Evolutionary conservation across 192 early-diverging fungal species (phyloP).

Genomic region (Backusella australiensis): DNA sequence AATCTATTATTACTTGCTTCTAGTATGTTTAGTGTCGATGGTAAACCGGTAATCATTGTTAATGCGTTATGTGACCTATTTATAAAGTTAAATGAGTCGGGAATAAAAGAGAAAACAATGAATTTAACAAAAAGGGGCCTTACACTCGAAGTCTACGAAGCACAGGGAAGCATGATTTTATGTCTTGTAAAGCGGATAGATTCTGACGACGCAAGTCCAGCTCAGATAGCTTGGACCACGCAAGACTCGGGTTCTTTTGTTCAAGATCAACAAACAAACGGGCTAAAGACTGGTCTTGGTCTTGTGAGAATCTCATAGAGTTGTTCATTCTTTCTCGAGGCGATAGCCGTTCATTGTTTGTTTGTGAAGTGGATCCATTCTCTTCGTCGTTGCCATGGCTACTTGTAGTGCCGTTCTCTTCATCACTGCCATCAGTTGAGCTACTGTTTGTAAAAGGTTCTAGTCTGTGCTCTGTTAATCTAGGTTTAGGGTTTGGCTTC

Average conservation of each 20-base stretch:
- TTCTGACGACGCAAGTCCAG: not conserved
- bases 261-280: not conserved
- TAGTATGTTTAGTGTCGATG: constrained; percentile 11
- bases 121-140: not conserved
- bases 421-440: not conserved
- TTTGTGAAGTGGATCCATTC: not conserved
- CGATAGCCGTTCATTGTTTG: not conserved
- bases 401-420: not conserved
- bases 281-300: not conserved
- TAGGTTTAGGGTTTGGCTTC: not conserved
- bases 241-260: not conserved
- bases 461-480: not conserved
- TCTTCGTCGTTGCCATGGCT: not conserved
- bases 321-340: constrained; percentile 1
- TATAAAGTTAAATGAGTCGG: not conserved
- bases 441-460: not conserved
- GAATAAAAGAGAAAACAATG: not conserved
- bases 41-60: constrained; percentile 14
- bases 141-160: constrained; percentile 5
- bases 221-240: not conserved
- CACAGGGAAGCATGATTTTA: not conserved
- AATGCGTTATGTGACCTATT: constrained; percentile 31
- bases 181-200: not conserved
- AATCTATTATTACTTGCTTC: constrained; percentile 28
- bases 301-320: not conserved